Conservation (phyloP, 116 monocot genomes). For the Posidonia oceanica region DNA sequence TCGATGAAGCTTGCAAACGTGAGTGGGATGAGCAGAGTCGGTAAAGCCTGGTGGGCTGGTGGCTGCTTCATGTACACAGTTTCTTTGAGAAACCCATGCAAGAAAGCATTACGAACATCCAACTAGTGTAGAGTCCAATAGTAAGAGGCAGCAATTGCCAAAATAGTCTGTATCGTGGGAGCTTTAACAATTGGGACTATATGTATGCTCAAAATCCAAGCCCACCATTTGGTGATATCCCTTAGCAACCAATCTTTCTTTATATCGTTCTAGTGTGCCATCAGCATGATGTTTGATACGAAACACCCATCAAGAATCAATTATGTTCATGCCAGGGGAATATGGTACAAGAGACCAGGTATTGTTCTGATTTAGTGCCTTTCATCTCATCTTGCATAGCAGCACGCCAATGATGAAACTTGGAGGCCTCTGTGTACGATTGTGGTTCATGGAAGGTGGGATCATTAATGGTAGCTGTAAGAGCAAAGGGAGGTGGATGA, state of each 20-base stretch:
- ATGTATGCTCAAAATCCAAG: background rate
- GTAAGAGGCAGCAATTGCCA: background rate
- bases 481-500: background rate
- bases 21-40: background rate
- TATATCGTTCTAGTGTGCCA: background rate
- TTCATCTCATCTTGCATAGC: no score
- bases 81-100: background rate
- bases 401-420: no score
- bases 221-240: background rate
- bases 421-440: background rate
- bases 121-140: background rate
- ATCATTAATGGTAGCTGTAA: background rate
- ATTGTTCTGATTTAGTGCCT: background rate
- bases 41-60: background rate
- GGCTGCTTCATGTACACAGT: background rate
- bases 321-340: background rate
- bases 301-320: background rate
- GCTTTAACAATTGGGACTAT: background rate
- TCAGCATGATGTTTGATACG: background rate
- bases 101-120: constrained; percentile 2
- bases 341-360: background rate
- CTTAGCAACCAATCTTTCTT: background rate
- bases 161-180: background rate
- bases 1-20: background rate
- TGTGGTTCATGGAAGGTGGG: background rate